Evolutionary conservation across 1,139 yeast genomes (phyloP), one percentile per base, ranked within the genome.

Genomic region (Geotrichum restrictum): DNA sequence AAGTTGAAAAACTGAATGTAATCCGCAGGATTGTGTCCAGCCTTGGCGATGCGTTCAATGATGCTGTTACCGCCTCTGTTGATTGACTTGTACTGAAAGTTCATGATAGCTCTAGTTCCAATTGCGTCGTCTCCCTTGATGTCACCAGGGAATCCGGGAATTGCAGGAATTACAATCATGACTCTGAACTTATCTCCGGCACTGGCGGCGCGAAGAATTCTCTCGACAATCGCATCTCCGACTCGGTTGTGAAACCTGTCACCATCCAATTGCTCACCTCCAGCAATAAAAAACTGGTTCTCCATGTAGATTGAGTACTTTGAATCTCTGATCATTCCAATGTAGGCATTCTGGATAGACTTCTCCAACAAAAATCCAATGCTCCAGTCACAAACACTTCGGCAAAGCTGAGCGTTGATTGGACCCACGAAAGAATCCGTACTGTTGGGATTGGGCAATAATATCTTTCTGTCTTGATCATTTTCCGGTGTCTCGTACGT

Each of bases 111-210:
- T 11, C 59, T 40, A n/a, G 56, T 56, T 22, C 59, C 56, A 24
- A 55, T 46, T 13, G 57, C 59, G 13, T 51, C 59, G 19, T 55
- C 58, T 7, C 48, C 29, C 40, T 52, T 47, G 8, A 57, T 45
- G 34, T 57, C 58, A 40, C 59, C 59, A 27, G 59, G 58, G 29
- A 57, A 57, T 8, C 59, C 59, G 19, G 59, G 59, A 41, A 57
- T 43, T 3, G 59, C 59, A 18, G 59, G 59, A 32, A 57, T 57
- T 10, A 57, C 44, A 29, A 57, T 39, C 18, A 56, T 49, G 11
- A 56, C 31, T n/a, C 48, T 40, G 45, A 57, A 57, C 22, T 54
- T 56, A 49, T 56, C 54, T n/a, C 43, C 44, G 11, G 19, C 34
- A 11, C 39, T 45, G 14, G 59, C 59, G 14, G 59, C 59, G 14